Conservation (phyloP, 1,139 yeast species). For the Yamadazyma membranifaciens region DNA sequence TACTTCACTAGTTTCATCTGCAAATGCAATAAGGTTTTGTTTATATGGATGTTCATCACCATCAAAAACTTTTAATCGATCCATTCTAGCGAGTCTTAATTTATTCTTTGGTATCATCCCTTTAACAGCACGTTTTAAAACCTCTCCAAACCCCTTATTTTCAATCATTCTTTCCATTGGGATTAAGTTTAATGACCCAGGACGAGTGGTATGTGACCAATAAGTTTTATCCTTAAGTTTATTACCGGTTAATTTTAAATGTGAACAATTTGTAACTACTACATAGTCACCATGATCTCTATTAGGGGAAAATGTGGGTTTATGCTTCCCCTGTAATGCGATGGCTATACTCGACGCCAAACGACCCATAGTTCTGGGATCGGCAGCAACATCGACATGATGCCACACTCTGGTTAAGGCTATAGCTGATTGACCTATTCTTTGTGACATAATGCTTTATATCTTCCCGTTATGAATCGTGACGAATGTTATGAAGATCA, state of each 20-base stretch:
- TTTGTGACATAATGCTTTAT: constrained; percentile 45
- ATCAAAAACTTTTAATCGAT: constrained; percentile 81
- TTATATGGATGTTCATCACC: constrained; percentile 87
- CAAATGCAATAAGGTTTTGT: constrained; percentile 79
- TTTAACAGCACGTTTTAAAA: constrained; percentile 80
- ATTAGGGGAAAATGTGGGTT: constrained; percentile 74
- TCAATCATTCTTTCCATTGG: constrained; percentile 77
- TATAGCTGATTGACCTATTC: constrained; percentile 61
- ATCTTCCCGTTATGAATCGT: neutral
- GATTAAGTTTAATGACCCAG: constrained; percentile 82
- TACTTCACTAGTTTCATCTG: constrained; percentile 69
- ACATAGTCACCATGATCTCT: constrained; percentile 95
- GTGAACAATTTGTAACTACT: constrained; percentile 89
- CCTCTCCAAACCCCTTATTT: constrained; percentile 83
- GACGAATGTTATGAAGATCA: too few species aligned
- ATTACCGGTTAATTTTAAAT: constrained; percentile 76
- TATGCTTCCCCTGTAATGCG: constrained; percentile 92
- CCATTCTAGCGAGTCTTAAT: constrained; percentile 74
- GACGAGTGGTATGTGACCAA: constrained; percentile 87
- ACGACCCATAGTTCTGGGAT: constrained; percentile 85
- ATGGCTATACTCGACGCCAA: constrained; percentile 86
- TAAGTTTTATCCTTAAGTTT: constrained; percentile 82
- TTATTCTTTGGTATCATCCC: constrained; percentile 96
- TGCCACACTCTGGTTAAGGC: constrained; percentile 94
- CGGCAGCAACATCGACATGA: constrained; percentile 87